phyloP scores from a whole-genome alignment of 495 filamentous ascomycete genomes.

The Penicillium desertorum region DNA sequence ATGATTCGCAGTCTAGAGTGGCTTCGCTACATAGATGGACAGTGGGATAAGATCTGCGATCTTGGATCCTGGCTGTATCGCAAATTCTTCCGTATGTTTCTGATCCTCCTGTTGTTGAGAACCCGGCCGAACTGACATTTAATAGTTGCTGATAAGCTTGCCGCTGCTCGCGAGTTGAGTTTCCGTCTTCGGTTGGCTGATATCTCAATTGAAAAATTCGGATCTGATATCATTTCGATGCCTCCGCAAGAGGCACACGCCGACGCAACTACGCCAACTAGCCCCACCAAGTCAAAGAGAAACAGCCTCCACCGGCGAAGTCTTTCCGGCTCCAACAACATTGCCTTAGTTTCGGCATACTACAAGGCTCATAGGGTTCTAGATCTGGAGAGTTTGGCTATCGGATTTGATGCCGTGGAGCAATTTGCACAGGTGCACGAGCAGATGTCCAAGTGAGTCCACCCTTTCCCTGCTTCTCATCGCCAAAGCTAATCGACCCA shows the following conservation, averaged over 20 bases:
- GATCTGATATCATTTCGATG: constrained; percentile 41
- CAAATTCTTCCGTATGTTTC: constrained; percentile 42
- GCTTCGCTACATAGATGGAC: constrained; percentile 69
- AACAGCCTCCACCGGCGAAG: constrained; percentile 29
- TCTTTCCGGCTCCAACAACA: constrained; percentile 22
- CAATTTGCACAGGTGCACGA: constrained; percentile 52
- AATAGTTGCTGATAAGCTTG: constrained; percentile 47
- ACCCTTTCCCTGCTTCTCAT: background rate
- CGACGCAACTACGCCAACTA: constrained; percentile 29
- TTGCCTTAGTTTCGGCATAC: constrained; percentile 20
- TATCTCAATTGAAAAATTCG: constrained; percentile 44
- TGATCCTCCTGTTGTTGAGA: background rate
- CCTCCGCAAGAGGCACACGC: constrained; percentile 24
- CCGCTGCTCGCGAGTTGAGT: constrained; percentile 64
- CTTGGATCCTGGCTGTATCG: constrained; percentile 69
- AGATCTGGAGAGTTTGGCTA: constrained; percentile 70
- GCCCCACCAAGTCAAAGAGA: constrained; percentile 36
- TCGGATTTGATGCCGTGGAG: constrained; percentile 65
- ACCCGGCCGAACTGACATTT: constrained; percentile 9
- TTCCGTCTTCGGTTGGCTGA: constrained; percentile 43
- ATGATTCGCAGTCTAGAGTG: constrained; percentile 83
- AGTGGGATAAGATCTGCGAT: constrained; percentile 69
- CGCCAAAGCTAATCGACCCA: constrained; percentile 22
- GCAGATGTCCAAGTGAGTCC: constrained; percentile 43
- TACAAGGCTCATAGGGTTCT: constrained; percentile 61